Evolutionary conservation across 768 basidiomycete species (phyloP).

Genomic region (Lentinula guzmanii): DNA sequence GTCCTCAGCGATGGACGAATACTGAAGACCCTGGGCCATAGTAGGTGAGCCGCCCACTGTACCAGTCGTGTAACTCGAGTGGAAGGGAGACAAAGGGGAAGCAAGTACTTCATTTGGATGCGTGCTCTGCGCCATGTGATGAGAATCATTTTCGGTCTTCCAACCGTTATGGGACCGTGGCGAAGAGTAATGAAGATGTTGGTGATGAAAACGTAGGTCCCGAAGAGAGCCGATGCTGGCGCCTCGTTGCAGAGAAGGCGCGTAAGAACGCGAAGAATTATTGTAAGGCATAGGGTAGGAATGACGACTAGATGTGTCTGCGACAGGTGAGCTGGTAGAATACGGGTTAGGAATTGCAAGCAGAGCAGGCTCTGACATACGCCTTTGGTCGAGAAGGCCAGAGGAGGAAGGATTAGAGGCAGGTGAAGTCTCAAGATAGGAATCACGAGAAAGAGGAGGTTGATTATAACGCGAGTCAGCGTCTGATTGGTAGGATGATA

Average conservation of each 20-base stretch:
- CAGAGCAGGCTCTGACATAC: conserved; percentile 64
- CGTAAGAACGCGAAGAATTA: conserved; percentile 27
- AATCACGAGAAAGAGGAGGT: conserved; percentile 30
- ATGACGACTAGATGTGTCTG: conserved; percentile 7
- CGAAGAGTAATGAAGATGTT: conserved; percentile 10
- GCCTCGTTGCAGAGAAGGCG: conserved; percentile 40
- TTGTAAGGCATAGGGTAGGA: conserved; percentile 10
- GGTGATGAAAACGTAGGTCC: conserved; percentile 34
- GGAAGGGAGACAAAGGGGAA: conserved; percentile 47
- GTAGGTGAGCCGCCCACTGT: conserved; percentile 21
- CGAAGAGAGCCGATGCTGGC: conserved; percentile 39
- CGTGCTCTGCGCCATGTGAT: conserved; percentile 3
- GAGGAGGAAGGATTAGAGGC: conserved; percentile 16
- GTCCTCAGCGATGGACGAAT: conserved; percentile 41
- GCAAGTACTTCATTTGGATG: not conserved
- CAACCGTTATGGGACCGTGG: conserved; percentile 5
- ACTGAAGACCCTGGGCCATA: conserved; percentile 30
- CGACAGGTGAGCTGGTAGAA: conserved; percentile 18
- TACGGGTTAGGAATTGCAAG: conserved; percentile 35
- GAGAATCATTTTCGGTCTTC: conserved; percentile 3
- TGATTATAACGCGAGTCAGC: conserved; percentile 28
- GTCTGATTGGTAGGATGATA: conserved; percentile 35
- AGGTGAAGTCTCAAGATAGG: conserved; percentile 26
- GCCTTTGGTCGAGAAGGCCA: conserved; percentile 48
- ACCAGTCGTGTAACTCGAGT: conserved; percentile 44